Base-by-base conservation (phyloP, 371 early-diverging fungal species). In the Circinella minor region DNA sequence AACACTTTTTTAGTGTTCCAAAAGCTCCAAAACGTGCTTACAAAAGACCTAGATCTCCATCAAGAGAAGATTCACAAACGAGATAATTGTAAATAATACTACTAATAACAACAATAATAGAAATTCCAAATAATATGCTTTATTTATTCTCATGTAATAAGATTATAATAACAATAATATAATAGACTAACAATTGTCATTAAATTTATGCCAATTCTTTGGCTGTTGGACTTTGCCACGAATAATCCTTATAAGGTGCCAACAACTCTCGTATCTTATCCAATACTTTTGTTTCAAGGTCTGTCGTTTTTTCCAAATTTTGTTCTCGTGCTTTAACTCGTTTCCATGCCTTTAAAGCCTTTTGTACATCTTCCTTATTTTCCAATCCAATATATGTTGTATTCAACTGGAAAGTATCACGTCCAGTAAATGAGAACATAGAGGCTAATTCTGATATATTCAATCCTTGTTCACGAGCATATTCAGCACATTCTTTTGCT, bases 321-420 rank as follows among this genome's bases (percentile, higher is more conserved):
- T 77, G 70, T 39, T 81, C 71, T 13, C 77, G 71, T 9, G 70
- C 73, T 64, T 82, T 81, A 39, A 73, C 77, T 3, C 74, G 71
- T 55, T 79, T 73, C 83, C 82, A 87, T 36, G 89, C 85, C 9
- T 47, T 69, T 2, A 89, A 61, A 14, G 90, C 89, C 65, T 82
- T 79, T n/a, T 83, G 74, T 5, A 92, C 89, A 74, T 93, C 90
- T 13, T 80, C 75, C 18, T 81, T 76, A 38, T 87, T 88, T 37
- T 84, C 87, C 59, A 90, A 85, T 18, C 94, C 94, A 65, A 93
- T 82, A 3, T 92, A 80, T 10, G 91, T 90, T 27, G 86, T 81
- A 46, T 88, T 86, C 9, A 86, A 78, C 0, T 71, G 74, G 57
- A 81, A 68, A 17, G 71, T 76, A 10, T 83, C 81, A 59, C 77